A percentile compares a stretch with the other conserved stretches of the same genome.
These are phyloP conservation scores for Trypanosomatidae sp. DNA, from an alignment of 208 protist species.

Conservation along the genomic window DNA sequence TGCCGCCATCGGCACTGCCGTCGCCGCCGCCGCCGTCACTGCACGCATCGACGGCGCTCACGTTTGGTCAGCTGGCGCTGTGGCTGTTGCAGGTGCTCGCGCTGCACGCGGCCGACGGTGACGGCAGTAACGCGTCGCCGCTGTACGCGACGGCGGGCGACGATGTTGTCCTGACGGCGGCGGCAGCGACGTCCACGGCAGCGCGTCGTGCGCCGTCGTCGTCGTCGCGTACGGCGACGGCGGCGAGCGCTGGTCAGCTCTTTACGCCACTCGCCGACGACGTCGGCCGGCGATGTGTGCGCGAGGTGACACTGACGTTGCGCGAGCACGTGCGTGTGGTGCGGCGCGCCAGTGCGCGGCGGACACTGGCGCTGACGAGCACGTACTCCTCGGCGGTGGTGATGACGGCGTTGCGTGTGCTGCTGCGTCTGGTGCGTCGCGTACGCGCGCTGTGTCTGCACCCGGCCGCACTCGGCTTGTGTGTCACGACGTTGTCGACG, in stretches of 20 bases:
- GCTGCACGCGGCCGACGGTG: slow-evolving; percentile 10
- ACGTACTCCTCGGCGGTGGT: slow-evolving; percentile 34
- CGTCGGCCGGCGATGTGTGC: slow-evolving; percentile 49
- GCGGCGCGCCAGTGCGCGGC: slow-evolving; percentile 42
- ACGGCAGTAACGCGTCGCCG: background rate
- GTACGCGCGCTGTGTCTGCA: slow-evolving; percentile 57
- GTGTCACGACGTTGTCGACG: no score
- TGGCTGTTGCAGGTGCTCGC: no score
- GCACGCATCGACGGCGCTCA: no score
- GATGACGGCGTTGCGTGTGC: slow-evolving; percentile 30
- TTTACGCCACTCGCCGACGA: slow-evolving; percentile 74
- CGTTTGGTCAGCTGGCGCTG: no score
- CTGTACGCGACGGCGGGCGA: no score
- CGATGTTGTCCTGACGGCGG: slow-evolving; percentile 10
- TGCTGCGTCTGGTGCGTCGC: slow-evolving; percentile 55
- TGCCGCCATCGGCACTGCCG: no score
- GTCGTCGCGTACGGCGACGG: no score
- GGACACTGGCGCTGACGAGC: slow-evolving; percentile 39
- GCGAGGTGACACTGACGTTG: slow-evolving; percentile 40
- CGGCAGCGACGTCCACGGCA: slow-evolving; percentile 10
- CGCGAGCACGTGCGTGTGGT: slow-evolving; percentile 63
- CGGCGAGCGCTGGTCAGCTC: slow-evolving; percentile 8
- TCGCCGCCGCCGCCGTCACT: no score
- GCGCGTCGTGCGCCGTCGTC: no score
- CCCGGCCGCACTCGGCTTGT: slow-evolving; percentile 15